Evolutionary conservation across 2,329 filamentous ascomycete species (phyloP), one percentile per base, ranked within the genome.

Genomic region (Clarireedia monteithiana): DNA sequence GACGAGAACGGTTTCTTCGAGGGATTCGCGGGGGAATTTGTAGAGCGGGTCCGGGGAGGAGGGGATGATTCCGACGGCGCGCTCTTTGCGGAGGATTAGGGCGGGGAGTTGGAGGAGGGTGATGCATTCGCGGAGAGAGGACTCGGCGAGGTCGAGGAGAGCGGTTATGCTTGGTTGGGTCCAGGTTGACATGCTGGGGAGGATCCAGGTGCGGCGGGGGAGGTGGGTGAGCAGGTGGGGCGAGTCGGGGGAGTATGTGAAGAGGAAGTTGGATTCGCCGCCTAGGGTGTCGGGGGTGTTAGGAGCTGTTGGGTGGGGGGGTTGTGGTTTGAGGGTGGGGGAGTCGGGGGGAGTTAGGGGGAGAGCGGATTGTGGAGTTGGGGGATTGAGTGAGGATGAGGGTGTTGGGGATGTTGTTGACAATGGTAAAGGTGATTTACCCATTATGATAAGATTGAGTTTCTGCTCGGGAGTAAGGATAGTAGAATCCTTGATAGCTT

Each of bases 1-100:
- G 1, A 95, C 90, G 10, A 99, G 78, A 0, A 99, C 94, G 0
- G 92, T 96, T 74, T 99, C 94, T 70, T 99, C 94, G 17, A 99
- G 81, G 57, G 88, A 88, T 73, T 99, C 94, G 17, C 94, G 84
- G 30, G 86, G 82, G 66, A 96, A 90, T 55, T 84, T 85, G 17
- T 20, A 20, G 20, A 20, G 20, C 20, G 81, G 75, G 1, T 80
- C 78, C 1, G 82, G 73, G 0, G 80, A 72, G 70, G 65, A 86
- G 1, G 86, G 86, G 59, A 89, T 80, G 65, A 92, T 86, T 59
- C 89, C 89, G 0, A 92, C 88, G 6, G 89, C 88, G 20, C 92
- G 84, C 67, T 95, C 88, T 73, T 99, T 99, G 59, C 94, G 85
- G 56, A 97, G 78, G 6, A 97, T 77, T 1, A 78, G 77, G 7